These are phyloP conservation scores for Paxillus involutus DNA, from an alignment of 768 basidiomycete genomes.

Conservation along the genomic window DNA sequence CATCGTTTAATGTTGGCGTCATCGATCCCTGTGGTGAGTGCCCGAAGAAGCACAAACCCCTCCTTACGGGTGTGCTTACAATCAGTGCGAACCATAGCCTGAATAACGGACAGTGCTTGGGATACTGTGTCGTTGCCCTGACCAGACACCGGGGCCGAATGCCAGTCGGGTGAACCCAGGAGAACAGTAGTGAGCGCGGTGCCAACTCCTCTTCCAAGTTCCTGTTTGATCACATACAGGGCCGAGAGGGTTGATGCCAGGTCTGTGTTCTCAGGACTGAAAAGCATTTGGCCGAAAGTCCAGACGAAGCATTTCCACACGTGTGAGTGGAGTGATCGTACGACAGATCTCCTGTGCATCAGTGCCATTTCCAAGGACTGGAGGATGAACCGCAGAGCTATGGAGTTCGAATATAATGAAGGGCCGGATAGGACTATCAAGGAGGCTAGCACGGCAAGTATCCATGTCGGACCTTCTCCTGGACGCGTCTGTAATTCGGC, in stretches of 20 bases:
- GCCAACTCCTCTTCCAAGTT: constrained; percentile 45
- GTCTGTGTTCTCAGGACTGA: constrained; percentile 14
- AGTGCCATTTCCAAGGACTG: constrained; percentile 33
- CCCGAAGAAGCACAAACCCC: constrained; percentile 35
- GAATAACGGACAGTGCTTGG: constrained; percentile 37
- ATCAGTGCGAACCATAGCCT: constrained; percentile 35
- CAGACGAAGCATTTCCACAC: constrained; percentile 59
- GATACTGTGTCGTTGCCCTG: constrained; percentile 26
- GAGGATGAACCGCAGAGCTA: constrained; percentile 38
- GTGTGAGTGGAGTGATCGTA: constrained; percentile 40
- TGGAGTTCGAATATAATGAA: constrained; percentile 40
- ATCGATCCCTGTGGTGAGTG: constrained; percentile 35
- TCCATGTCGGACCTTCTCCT: constrained; percentile 41
- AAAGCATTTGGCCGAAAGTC: constrained; percentile 47
- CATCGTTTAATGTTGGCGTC: constrained; percentile 6
- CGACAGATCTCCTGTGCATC: constrained; percentile 32
- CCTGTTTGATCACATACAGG: constrained; percentile 46
- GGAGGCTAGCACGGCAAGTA: constrained; percentile 42
- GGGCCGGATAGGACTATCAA: constrained; percentile 48
- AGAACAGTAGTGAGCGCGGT: constrained; percentile 40
- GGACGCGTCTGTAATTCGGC: constrained; percentile 16
- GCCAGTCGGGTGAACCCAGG: constrained; percentile 22
- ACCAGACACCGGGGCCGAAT: neutral
- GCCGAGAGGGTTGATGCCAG: constrained; percentile 33
- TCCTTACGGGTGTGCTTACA: constrained; percentile 29